Conservation (phyloP, 768 basidiomycete genomes). For the Suillus paluster region DNA sequence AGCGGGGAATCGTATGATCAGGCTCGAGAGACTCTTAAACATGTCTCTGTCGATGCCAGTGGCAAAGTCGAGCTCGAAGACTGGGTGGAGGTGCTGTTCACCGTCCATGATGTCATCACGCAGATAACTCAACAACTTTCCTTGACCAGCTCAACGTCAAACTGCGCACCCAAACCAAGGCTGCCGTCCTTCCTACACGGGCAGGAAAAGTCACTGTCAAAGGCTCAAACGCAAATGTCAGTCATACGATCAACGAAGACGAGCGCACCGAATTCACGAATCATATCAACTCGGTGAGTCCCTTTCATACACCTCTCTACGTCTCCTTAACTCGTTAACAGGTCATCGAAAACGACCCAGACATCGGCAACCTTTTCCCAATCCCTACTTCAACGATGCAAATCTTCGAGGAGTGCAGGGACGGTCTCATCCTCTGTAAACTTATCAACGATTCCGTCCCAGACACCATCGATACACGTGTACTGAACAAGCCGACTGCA, state of each 20-base stretch:
- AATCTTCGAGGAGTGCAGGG: conserved; percentile 94
- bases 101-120: conserved; percentile 27
- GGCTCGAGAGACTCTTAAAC: conserved; percentile 88
- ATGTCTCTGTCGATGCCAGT: conserved; percentile 91
- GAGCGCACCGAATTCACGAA: conserved; percentile 96
- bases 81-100: conserved; percentile 89
- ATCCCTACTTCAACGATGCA: conserved; percentile 98
- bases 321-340: conserved; percentile 37
- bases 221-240: conserved; percentile 93
- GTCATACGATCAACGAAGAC: conserved; percentile 97
- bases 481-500: conserved; percentile 85
- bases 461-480: conserved; percentile 98
- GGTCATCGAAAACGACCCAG: conserved; percentile 91
- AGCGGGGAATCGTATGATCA: conserved; percentile 91
- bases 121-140: conserved; percentile 15
- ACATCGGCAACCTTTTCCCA: conserved; percentile 80
- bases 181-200: conserved; percentile 57
- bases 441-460: conserved; percentile 99
- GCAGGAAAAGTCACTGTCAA: conserved; percentile 93
- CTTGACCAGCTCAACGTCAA: conserved; percentile 75
- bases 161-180: conserved; percentile 56
- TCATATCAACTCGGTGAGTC: conserved; percentile 90
- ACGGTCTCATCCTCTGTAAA: conserved; percentile 96
- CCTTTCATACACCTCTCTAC: not conserved
- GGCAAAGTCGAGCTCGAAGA: conserved; percentile 97